Conservation (phyloP, 1,139 yeast species). For the Lodderomyces orthopsilosis region DNA sequence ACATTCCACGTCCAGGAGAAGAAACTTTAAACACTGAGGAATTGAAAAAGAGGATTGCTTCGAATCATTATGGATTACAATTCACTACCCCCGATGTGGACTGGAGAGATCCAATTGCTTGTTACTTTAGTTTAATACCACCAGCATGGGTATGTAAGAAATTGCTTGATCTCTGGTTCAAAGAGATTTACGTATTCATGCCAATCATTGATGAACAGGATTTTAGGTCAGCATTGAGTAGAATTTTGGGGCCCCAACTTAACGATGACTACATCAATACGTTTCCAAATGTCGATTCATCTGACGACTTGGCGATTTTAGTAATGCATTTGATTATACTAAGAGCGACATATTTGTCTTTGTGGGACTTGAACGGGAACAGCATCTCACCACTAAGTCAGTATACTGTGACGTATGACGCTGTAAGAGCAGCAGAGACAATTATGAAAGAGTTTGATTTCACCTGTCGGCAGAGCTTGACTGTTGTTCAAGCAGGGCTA, state of each 20-base stretch:
- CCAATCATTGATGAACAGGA: conserved; percentile 46
- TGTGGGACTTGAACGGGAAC: conserved; percentile 16
- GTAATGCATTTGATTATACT: conserved; percentile 25
- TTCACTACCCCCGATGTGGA: conserved; percentile 4
- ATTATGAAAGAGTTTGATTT: conserved; percentile 37
- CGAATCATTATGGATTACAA: conserved; percentile 6
- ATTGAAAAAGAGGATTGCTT: conserved; percentile 6
- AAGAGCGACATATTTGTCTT: conserved; percentile 26
- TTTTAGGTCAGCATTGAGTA: conserved; percentile 19
- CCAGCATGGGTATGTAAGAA: conserved; percentile 11
- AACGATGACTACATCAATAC: conserved; percentile 16
- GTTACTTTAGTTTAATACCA: conserved; percentile 12
- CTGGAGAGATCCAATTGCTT: conserved; percentile 11
- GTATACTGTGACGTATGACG: conserved; percentile 30
- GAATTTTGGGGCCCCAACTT: conserved; percentile 14
- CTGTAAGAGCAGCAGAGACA: conserved; percentile 27
- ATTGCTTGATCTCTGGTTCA: conserved; percentile 30
- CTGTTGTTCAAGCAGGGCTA: conserved; percentile 46
- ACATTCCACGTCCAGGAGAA: conserved; percentile 11
- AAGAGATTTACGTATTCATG: conserved; percentile 38
- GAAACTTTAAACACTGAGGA: neutral
- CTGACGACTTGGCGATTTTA: conserved; percentile 26
- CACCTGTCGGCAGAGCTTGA: conserved; percentile 40
- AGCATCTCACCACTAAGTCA: conserved; percentile 1
- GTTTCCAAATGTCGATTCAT: conserved; percentile 22